Evolutionary conservation across 192 early-diverging fungal genomes (phyloP).

Genomic region (Obelidium mucronatum): DNA sequence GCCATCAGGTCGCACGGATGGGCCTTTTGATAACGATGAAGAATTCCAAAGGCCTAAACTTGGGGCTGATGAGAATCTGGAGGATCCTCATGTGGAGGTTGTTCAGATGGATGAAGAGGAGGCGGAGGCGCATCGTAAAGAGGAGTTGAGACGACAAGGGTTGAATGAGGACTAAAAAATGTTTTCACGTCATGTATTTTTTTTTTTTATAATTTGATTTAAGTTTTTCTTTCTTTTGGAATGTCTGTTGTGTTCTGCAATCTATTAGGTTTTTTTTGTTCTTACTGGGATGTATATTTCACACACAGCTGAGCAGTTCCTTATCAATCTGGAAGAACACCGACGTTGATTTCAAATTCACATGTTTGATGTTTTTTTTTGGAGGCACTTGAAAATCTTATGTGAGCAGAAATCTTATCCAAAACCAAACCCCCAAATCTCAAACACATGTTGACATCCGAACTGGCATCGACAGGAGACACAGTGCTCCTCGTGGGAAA

Average conservation of each 20-base stretch:
- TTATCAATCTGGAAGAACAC: background rate
- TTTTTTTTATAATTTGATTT: too few relatives aligned
- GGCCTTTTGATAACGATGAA: constrained; percentile 29
- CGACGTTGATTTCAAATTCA: background rate
- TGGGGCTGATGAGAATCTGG: constrained; percentile 19
- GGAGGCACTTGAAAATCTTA: background rate
- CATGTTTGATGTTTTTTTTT: too few relatives aligned
- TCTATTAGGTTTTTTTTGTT: background rate
- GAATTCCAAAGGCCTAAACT: background rate
- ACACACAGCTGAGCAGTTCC: too few relatives aligned
- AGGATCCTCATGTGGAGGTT: constrained; percentile 8
- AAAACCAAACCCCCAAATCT: background rate
- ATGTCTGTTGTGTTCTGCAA: too few relatives aligned
- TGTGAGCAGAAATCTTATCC: background rate
- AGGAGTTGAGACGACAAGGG: background rate
- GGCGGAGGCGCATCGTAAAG: background rate
- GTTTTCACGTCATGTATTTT: background rate
- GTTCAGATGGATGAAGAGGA: constrained; percentile 6
- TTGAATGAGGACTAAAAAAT: background rate
- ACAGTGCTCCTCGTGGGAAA: constrained; percentile 58
- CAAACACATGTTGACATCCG: background rate
- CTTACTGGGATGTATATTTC: too few relatives aligned
- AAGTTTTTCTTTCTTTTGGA: too few relatives aligned
- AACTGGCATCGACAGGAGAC: constrained; percentile 30
- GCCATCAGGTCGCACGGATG: constrained; percentile 31